phyloP scores from a whole-genome alignment of 768 basidiomycete genomes.

The Kwoniella shandongensis region DNA sequence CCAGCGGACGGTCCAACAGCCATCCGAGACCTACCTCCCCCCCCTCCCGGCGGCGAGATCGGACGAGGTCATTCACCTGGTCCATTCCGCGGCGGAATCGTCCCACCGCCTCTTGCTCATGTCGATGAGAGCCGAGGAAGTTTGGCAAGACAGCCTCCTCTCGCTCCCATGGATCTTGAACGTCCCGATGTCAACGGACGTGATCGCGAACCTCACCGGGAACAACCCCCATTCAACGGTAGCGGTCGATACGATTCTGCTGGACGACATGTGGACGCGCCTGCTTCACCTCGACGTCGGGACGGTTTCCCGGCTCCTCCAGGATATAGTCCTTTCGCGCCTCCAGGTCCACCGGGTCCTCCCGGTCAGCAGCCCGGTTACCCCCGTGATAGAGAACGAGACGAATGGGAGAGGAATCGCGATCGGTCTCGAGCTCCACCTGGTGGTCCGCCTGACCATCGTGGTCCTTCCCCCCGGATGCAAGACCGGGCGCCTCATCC shows the following conservation, averaged over 20 bases:
- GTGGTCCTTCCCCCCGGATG: conserved; percentile 34
- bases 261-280: conserved; percentile 33
- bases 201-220: conserved; percentile 17
- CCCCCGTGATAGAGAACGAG: conserved; percentile 32
- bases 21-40: conserved; percentile 45
- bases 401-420: conserved; percentile 58
- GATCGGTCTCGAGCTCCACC: conserved; percentile 56
- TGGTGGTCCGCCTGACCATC: conserved; percentile 19
- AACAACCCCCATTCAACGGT: conserved; percentile 13
- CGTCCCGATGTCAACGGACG: conserved; percentile 24
- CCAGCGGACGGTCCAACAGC: conserved; percentile 21
- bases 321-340: conserved; percentile 20
- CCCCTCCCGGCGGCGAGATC: conserved; percentile 39
- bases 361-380: conserved; percentile 8
- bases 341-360: conserved; percentile 19
- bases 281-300: conserved; percentile 41
- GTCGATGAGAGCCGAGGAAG: conserved; percentile 47
- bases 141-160: conserved; percentile 46
- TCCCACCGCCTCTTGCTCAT: conserved; percentile 45
- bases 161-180: conserved; percentile 51
- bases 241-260: conserved; percentile 26
- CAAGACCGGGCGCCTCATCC: conserved; percentile 60
- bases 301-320: conserved; percentile 24
- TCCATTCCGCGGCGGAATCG: conserved; percentile 49
- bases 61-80: conserved; percentile 36